A percentile compares a stretch with the other conserved stretches of the same genome.
Evolutionary conservation across 257 asterid species (phyloP).

Genomic region (Salvia miltiorrhiza): DNA sequence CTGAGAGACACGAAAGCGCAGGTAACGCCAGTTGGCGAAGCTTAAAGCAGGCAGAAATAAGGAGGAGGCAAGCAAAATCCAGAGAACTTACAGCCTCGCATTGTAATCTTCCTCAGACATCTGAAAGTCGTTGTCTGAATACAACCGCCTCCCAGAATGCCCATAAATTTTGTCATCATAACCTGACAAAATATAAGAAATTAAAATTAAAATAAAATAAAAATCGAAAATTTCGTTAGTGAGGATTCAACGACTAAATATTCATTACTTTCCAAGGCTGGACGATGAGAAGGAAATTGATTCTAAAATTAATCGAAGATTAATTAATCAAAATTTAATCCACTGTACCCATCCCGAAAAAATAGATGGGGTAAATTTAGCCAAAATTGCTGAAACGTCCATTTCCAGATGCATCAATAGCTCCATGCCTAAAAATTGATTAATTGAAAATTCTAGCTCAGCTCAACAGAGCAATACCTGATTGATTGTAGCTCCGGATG

Average conservation of each 20-base stretch:
- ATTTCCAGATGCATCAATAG: not conserved
- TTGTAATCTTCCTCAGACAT: constrained; percentile 52
- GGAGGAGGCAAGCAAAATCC: not conserved
- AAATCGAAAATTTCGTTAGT: not conserved
- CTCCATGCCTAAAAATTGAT: not conserved
- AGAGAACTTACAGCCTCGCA: constrained; percentile 53
- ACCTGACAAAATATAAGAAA: constrained; percentile 25
- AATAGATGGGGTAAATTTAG: not conserved
- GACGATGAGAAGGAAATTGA: not conserved
- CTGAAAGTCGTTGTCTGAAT: constrained; percentile 23
- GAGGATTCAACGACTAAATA: not conserved
- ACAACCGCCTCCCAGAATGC: constrained; percentile 51
- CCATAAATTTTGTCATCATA: constrained; percentile 30
- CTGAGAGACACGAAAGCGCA: too few relatives aligned
- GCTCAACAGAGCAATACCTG: constrained; percentile 33
- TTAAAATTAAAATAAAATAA: too few relatives aligned
- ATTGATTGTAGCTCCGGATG: constrained; percentile 14
- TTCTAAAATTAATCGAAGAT: too few relatives aligned
- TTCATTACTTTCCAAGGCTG: not conserved
- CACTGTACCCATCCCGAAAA: not conserved
- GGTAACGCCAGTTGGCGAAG: too few relatives aligned
- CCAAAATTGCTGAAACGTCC: not conserved
- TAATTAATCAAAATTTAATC: not conserved
- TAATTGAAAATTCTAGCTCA: not conserved
- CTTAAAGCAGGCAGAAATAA: constrained; percentile 1